Base-by-base conservation (phyloP, 2,329 filamentous ascomycete genomes). In the Stachybotrys echinatus region DNA sequence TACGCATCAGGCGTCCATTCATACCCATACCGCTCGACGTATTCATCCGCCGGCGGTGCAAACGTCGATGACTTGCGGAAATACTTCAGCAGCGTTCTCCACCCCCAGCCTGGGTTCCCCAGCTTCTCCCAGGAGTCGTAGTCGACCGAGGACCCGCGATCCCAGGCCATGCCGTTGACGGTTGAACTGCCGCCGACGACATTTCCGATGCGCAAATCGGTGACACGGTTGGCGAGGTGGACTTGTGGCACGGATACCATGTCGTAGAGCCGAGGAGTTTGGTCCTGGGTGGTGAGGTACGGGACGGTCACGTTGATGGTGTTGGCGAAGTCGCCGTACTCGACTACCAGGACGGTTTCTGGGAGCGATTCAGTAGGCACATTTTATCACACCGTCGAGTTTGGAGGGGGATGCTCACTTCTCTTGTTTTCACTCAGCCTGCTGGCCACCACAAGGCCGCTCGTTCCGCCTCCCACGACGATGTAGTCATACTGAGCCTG, bases 91-190 rank as follows among this genome's bases (percentile, higher is more conserved):
- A 70, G 54, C 5, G 48, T 60, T 14, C 64, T 55, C 63, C 68
- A 73, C 2, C 63, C 62, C 70, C 70, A 73, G 0, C 65, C 59
- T 0, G 61, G 54, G 31, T 72, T 73, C 0, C 68, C 69, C 0
- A 72, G 52, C 0, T 59, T 59, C 21, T 65, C 65, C 70, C 70
- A 73, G 2, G 63, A 56, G 45, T 72, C 58, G 37, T 65, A 65
- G 38, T 65, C 63, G 2, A 52, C 49, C 0, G 49, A 48, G 1
- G 63, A 61, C 3, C 61, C 63, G 0, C 61, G 56, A 17, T 63
- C 58, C 38, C 56, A 64, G 20, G 53, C 57, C 63, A 67, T 65
- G 4, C 59, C 60, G 21, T 67, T 67, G 21, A 67, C 54, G 1
- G 57, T 58, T 4, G 61, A 61, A 19, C 62, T 56, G 6, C 65